phyloP scores from a whole-genome alignment of 805 yeast species.

The Starmerella floris region DNA sequence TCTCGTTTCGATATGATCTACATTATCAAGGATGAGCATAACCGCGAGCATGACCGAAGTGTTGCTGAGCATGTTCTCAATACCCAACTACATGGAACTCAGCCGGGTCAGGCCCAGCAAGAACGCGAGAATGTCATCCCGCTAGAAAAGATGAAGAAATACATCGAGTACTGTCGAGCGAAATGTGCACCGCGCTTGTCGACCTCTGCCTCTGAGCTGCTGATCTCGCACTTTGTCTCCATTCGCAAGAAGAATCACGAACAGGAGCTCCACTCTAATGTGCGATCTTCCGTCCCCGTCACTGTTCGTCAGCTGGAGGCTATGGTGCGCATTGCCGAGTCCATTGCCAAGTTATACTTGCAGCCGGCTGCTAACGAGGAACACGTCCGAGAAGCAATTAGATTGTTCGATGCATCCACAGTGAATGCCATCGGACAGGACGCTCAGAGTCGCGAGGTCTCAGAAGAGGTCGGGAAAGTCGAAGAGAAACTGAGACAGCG shows the following conservation, averaged over 20 bases:
- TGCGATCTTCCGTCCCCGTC: constrained; percentile 89
- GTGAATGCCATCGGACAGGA: constrained; percentile 84
- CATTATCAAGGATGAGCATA: constrained; percentile 90
- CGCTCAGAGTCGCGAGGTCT: constrained; percentile 28
- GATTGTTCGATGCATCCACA: constrained; percentile 90
- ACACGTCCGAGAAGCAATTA: constrained; percentile 90
- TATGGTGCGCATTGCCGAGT: constrained; percentile 85
- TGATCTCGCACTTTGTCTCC: constrained; percentile 83
- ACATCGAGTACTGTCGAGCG: constrained; percentile 76
- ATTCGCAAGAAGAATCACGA: constrained; percentile 72
- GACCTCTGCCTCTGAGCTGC: constrained; percentile 75
- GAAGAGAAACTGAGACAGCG: constrained; percentile 80
- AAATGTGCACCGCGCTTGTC: constrained; percentile 89
- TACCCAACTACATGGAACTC: constrained; percentile 71
- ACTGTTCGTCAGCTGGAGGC: constrained; percentile 97
- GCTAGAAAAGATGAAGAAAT: constrained; percentile 78
- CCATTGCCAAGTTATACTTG: constrained; percentile 74
- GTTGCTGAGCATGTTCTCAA: constrained; percentile 93
- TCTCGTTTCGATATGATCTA: constrained; percentile 98
- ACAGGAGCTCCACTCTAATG: constrained; percentile 69
- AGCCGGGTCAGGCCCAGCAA: constrained; percentile 33
- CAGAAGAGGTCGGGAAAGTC: constrained; percentile 60
- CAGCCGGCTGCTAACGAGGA: constrained; percentile 72
- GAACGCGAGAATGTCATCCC: constrained; percentile 64
- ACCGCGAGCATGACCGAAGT: constrained; percentile 66